Conservation (phyloP, 2,329 filamentous ascomycete species). For the Tothia fuscella region DNA sequence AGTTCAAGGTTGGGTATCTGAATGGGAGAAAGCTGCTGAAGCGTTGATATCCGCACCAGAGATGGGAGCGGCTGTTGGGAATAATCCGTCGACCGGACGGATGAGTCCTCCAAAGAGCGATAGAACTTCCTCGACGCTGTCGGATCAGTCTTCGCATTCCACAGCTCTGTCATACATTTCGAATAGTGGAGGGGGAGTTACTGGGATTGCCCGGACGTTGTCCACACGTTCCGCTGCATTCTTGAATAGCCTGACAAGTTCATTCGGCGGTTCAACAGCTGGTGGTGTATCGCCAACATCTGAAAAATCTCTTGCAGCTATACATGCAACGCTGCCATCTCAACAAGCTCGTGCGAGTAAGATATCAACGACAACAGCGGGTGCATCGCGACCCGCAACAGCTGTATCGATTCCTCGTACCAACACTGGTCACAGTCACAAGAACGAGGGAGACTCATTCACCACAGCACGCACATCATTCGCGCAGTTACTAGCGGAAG, state of each 20-base stretch:
- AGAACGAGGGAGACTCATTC: conserved; percentile 36
- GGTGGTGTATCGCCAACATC: conserved; percentile 17
- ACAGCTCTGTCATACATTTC: conserved; percentile 23
- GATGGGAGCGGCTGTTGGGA: neutral
- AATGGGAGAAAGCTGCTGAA: conserved; percentile 16
- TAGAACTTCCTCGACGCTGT: conserved; percentile 44
- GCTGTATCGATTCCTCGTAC: no score
- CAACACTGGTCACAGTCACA: neutral
- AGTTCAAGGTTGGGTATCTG: conserved; percentile 14
- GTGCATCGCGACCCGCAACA: neutral
- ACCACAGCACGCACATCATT: conserved; percentile 39
- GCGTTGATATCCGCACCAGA: conserved; percentile 1
- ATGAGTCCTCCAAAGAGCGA: conserved; percentile 40
- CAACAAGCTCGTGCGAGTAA: conserved; percentile 1
- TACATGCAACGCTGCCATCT: conserved; percentile 5
- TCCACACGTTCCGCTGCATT: conserved; percentile 33
- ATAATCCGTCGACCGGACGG: conserved; percentile 19
- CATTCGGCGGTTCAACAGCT: conserved; percentile 21
- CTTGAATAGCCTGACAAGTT: conserved; percentile 21
- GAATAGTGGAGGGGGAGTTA: conserved; percentile 15
- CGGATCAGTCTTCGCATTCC: conserved; percentile 37
- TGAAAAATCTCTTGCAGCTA: neutral
- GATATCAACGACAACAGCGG: neutral
- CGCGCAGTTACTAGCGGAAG: conserved; percentile 38
- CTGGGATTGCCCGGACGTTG: conserved; percentile 25